Percentiles rank a stretch among this genome's conserved stretches.
phyloP scores from a whole-genome alignment of 192 early-diverging fungal species.

The Spizellomyces punctatus region DNA sequence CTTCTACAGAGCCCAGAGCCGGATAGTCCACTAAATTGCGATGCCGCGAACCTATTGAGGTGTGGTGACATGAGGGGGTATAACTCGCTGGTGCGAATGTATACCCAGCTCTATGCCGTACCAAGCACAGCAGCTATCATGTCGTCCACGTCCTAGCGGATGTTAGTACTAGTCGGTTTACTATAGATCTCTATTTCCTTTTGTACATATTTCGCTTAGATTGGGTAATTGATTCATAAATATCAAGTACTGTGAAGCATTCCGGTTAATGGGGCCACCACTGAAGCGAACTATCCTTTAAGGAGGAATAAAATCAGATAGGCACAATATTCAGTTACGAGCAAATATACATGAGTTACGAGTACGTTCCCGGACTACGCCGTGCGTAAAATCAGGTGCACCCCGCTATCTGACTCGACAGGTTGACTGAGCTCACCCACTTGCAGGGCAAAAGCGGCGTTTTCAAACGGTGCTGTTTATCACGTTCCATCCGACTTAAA shows the following conservation, averaged over 20 bases:
- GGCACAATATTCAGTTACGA: no score
- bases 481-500: neutral
- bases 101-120: slow-evolving; percentile 72
- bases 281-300: no score
- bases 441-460: slow-evolving; percentile 77
- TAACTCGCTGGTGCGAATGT: slow-evolving; percentile 83
- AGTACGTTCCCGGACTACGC: slow-evolving; percentile 42
- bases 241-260: no score
- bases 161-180: no score
- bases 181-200: no score
- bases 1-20: slow-evolving; percentile 72
- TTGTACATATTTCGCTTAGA: no score
- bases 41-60: slow-evolving; percentile 90
- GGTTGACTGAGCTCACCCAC: slow-evolving; percentile 82
- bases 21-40: slow-evolving; percentile 89
- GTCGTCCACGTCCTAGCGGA: no score
- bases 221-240: no score
- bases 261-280: no score
- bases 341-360: no score
- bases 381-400: slow-evolving; percentile 91
- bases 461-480: slow-evolving; percentile 72
- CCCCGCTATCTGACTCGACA: slow-evolving; percentile 87
- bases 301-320: no score
- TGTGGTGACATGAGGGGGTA: slow-evolving; percentile 87
- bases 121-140: neutral